Percentiles rank a stretch among this genome's conserved stretches.
These are phyloP conservation scores for Candida frijolesensis DNA, from an alignment of 1,139 yeast species.

Conservation along the genomic window DNA sequence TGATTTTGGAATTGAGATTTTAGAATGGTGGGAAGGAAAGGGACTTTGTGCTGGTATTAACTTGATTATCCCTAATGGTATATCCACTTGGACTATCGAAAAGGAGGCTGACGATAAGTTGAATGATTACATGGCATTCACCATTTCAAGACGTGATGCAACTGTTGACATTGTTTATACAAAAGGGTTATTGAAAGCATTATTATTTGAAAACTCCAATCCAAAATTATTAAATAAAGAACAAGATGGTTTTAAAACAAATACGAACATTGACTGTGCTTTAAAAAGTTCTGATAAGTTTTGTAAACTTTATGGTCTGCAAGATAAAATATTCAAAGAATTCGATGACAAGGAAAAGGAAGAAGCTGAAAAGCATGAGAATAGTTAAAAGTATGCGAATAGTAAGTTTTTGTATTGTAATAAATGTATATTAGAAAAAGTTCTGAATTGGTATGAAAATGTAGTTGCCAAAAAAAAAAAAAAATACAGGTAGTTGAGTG, in stretches of 20 bases:
- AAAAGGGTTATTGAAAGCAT: slow-evolving; percentile 30
- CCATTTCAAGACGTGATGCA: slow-evolving; percentile 37
- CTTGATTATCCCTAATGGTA: slow-evolving; percentile 39
- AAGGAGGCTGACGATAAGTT: slow-evolving; percentile 14
- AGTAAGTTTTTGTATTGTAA: too few species aligned
- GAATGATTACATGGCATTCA: slow-evolving; percentile 33
- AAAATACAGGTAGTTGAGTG: neutral
- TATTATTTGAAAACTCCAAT: slow-evolving; percentile 13
- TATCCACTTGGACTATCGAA: slow-evolving; percentile 33
- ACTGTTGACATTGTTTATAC: slow-evolving; percentile 35
- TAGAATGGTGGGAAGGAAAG: slow-evolving; percentile 31
- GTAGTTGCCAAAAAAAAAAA: slow-evolving; percentile 2
- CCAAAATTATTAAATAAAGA: neutral
- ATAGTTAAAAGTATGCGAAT: neutral
- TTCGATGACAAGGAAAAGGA: neutral
- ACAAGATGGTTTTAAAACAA: slow-evolving; percentile 10
- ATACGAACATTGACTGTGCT: slow-evolving; percentile 38
- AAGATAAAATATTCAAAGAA: neutral
- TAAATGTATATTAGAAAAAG: neutral
- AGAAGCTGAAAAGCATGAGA: neutral
- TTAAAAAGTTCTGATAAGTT: slow-evolving; percentile 25
- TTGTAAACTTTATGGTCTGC: slow-evolving; percentile 26
- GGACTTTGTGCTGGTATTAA: slow-evolving; percentile 23
- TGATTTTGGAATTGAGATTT: slow-evolving; percentile 34
- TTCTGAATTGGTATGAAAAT: too few species aligned